Conservation (phyloP, 108 stramenopile species). For the Cyclotella choctawhatcheeana region DNA sequence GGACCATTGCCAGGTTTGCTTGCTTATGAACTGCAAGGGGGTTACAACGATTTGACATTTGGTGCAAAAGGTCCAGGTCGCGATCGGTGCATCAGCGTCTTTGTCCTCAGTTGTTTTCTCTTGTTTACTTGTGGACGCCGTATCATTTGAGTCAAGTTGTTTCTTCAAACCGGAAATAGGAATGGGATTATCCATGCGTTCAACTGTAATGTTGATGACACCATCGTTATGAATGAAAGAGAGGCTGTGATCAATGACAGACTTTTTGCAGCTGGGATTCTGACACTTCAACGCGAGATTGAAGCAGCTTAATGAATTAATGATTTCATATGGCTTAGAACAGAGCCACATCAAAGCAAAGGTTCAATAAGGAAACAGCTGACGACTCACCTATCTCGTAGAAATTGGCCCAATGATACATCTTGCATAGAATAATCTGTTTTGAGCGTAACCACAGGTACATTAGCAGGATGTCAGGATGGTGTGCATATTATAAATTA, state of each 20-base stretch:
- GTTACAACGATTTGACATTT: conserved; percentile 88
- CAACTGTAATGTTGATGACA: conserved; percentile 88
- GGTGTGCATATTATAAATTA: too few species aligned
- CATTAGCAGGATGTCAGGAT: too few species aligned
- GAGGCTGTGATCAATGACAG: conserved; percentile 90
- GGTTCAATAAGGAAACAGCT: too few species aligned
- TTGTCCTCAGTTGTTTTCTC: conserved; percentile 40
- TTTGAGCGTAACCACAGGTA: too few species aligned
- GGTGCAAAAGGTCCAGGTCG: conserved; percentile 94
- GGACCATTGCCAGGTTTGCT: conserved; percentile 95
- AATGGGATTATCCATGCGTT: conserved; percentile 81
- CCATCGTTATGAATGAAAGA: conserved; percentile 95
- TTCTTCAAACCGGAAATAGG: conserved; percentile 47
- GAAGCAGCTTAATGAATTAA: conserved; percentile 69
- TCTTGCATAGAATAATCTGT: conserved; percentile 93
- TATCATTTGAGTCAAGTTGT: conserved; percentile 25
- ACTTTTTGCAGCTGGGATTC: conserved; percentile 92
- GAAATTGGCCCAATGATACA: conserved; percentile 92
- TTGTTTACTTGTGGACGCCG: conserved; percentile 33
- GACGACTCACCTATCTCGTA: conserved; percentile 75
- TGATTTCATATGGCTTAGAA: background rate
- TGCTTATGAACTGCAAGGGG: conserved; percentile 79
- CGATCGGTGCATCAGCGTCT: conserved; percentile 71
- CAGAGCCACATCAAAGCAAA: too few species aligned
- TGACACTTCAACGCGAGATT: conserved; percentile 92